A percentile compares a stretch with the other conserved stretches of the same genome.
Conservation (phyloP, 331 rosid species). For the Prunus yedoensis region DNA sequence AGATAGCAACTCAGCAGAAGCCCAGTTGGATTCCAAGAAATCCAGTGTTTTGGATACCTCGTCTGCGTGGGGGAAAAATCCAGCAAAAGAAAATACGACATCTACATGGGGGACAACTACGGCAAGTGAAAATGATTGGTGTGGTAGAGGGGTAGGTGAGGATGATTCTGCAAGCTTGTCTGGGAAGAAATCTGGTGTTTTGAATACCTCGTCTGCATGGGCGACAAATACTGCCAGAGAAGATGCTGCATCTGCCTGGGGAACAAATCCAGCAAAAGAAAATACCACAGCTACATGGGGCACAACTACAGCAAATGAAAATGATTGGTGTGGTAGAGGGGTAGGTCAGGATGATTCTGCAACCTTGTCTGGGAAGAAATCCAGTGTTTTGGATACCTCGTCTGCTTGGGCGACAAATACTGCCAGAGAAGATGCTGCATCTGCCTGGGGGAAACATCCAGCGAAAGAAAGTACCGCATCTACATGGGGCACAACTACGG, state of each 20-base stretch:
- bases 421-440: slow-evolving; percentile 18
- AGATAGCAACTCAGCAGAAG: slow-evolving; percentile 9
- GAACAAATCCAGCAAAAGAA: background rate
- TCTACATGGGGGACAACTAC: slow-evolving; percentile 19
- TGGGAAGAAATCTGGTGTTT: slow-evolving; percentile 31
- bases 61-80: background rate
- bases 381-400: slow-evolving; percentile 29
- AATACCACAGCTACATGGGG: slow-evolving; percentile 19
- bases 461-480: slow-evolving; percentile 7
- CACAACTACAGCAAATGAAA: background rate
- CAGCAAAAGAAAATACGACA: background rate
- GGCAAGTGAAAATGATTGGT: slow-evolving; percentile 2
- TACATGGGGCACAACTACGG: slow-evolving; percentile 18
- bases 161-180: background rate
- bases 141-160: slow-evolving; percentile 2
- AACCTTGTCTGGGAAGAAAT: slow-evolving; percentile 7
- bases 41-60: slow-evolving; percentile 31
- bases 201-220: slow-evolving; percentile 12
- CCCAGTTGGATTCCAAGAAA: slow-evolving; percentile 14
- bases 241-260: slow-evolving; percentile 23
- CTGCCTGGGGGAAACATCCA: slow-evolving; percentile 12
- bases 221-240: background rate
- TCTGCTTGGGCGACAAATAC: background rate
- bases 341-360: background rate
- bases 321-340: slow-evolving; percentile 5